Conservation (phyloP, 2,329 filamentous ascomycete genomes). For the Colletotrichum sansevieriae region DNA sequence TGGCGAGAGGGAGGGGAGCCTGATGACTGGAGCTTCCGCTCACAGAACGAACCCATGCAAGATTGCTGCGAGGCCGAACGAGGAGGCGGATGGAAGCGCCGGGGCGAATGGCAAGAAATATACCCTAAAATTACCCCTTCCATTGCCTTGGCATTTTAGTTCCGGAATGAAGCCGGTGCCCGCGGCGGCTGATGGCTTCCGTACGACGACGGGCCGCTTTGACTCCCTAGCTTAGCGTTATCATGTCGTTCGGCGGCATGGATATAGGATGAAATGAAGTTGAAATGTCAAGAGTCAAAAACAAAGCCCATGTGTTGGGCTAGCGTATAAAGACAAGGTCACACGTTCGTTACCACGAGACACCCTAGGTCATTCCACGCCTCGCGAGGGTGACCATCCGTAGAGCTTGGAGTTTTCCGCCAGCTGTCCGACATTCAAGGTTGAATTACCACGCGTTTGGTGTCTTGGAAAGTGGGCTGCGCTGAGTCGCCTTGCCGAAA, state of each 20-base stretch:
- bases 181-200: slow-evolving; percentile 17
- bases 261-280: slow-evolving; percentile 10
- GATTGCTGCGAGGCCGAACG: neutral
- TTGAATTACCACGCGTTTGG: too few relatives aligned
- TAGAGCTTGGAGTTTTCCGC: neutral
- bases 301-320: neutral
- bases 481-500: neutral
- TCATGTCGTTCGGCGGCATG: slow-evolving; percentile 9
- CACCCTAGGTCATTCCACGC: neutral
- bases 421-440: too few relatives aligned
- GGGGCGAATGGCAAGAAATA: slow-evolving; percentile 32
- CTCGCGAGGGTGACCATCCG: neutral
- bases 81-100: slow-evolving; percentile 5
- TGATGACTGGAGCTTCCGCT: slow-evolving; percentile 1
- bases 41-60: neutral
- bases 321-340: slow-evolving; percentile 2
- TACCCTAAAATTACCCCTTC: slow-evolving; percentile 37
- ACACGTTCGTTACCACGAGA: neutral
- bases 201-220: slow-evolving; percentile 11
- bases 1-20: neutral
- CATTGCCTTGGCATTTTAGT: neutral
- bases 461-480: slow-evolving; percentile 22
- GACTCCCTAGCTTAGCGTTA: slow-evolving; percentile 7
- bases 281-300: slow-evolving; percentile 11
- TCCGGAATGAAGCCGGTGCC: slow-evolving; percentile 24